These are phyloP conservation scores for Leccinum solheimii DNA, from an alignment of 1,284 basidiomycete genomes.

Conservation along the genomic window DNA sequence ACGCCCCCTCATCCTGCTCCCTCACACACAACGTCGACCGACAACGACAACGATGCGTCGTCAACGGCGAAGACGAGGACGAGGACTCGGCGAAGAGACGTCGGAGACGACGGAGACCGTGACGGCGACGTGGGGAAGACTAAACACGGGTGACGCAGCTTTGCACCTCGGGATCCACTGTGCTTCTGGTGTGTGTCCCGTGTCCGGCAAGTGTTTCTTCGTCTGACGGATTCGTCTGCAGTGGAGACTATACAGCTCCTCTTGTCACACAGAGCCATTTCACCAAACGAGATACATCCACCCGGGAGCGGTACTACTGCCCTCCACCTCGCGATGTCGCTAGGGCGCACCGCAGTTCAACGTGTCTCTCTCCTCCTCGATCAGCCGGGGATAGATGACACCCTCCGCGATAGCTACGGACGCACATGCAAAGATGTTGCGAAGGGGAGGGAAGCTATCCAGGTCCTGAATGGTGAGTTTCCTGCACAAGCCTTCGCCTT, in stretches of 20 bases:
- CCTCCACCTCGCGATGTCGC: slow-evolving; percentile 82
- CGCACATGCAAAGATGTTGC: slow-evolving; percentile 77
- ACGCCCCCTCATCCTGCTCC: too few relatives aligned
- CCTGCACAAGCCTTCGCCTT: background rate
- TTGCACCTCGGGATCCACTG: slow-evolving; percentile 88
- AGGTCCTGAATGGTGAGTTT: slow-evolving; percentile 64
- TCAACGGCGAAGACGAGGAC: too few relatives aligned
- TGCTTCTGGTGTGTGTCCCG: slow-evolving; percentile 62
- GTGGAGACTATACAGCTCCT: slow-evolving; percentile 53
- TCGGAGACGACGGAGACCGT: too few relatives aligned
- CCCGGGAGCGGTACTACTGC: slow-evolving; percentile 76
- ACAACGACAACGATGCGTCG: too few relatives aligned
- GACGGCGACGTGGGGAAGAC: background rate
- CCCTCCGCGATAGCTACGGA: slow-evolving; percentile 68
- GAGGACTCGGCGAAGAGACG: too few relatives aligned
- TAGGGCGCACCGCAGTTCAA: slow-evolving; percentile 74
- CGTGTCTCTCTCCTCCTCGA: slow-evolving; percentile 68
- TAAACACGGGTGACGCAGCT: slow-evolving; percentile 71
- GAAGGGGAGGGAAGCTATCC: slow-evolving; percentile 67
- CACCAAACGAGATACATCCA: slow-evolving; percentile 73
- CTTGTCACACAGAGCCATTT: slow-evolving; percentile 72
- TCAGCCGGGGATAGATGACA: slow-evolving; percentile 82
- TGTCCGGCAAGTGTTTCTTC: background rate
- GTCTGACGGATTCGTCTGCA: slow-evolving; percentile 12
- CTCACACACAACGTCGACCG: too few relatives aligned